Evolutionary conservation across 2,329 filamentous ascomycete genomes (phyloP), one percentile per base, ranked within the genome.

Genomic region (Exophiala xenobiotica): DNA sequence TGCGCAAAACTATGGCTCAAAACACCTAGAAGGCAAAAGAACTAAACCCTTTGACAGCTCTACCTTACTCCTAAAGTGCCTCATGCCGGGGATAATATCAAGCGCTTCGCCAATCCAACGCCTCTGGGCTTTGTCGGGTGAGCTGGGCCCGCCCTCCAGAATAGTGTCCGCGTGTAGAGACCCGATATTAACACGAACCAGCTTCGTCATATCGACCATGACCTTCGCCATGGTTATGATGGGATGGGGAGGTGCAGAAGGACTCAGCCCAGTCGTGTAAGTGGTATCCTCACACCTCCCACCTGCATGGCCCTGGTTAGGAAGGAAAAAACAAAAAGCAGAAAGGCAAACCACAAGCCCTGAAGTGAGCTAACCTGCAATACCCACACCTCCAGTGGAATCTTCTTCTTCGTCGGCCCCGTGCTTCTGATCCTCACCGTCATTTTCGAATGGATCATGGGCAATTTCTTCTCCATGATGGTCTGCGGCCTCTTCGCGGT

Each of bases 381-480:
- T 29, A 4, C 6, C n/a, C 24, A 41, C 27, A 16, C 9, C 8
- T 19, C 40, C 43, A 61, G 56, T n/a, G 58, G 58, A 2, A 61
- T 61, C 9, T 59, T 61, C 45, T 58, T 61, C 50, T 61, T 61
- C 38, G 54, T 57, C 37, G 58, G 58, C 18, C 58, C 58, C 2
- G 29, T 61, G n/a, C 54, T 61, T n/a, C 56, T 61, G 14, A 46
- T 47, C 12, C 35, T 61, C 20, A 58, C 56, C 9, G 41, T 46
- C 16, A 59, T 59, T 33, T 57, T 57, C 39, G 57, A 59, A 55
- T 59, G 57, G 57, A 59, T 59, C 54, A 59, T 59, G 57, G 55
- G 55, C 45, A 59, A 61, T 38, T 59, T 61, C 52, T 58, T 59
- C 53, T 51, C 53, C 26, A 60, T 60, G 58, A 59, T 59, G 58